These are phyloP conservation scores for Uncinocarpus reesii DNA, from an alignment of 2,329 filamentous ascomycete species.

Conservation along the genomic window DNA sequence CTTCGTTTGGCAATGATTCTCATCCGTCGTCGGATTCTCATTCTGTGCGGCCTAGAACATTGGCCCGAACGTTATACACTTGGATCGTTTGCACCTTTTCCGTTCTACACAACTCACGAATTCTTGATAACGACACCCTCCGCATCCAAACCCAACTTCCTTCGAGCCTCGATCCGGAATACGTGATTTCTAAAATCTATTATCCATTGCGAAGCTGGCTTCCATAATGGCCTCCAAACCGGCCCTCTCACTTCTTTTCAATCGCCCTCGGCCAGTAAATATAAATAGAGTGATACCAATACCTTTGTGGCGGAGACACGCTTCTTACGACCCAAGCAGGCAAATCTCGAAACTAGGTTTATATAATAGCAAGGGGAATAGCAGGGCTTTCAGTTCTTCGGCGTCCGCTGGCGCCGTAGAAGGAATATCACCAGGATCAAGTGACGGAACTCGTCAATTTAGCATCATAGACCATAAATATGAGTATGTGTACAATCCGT, in stretches of 20 bases:
- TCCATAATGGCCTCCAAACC: too few species aligned
- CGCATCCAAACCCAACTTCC: too few species aligned
- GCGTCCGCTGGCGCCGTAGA: not conserved
- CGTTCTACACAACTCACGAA: too few species aligned
- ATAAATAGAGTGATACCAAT: not conserved
- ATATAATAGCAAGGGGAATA: not conserved
- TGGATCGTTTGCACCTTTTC: too few species aligned
- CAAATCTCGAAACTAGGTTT: not conserved
- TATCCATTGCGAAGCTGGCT: too few species aligned
- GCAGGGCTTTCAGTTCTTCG: conserved; percentile 2
- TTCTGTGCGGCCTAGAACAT: too few species aligned
- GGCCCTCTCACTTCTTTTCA: not conserved
- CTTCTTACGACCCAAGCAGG: not conserved
- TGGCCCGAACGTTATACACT: too few species aligned
- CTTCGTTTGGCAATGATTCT: too few species aligned
- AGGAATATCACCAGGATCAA: conserved; percentile 1
- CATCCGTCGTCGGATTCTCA: too few species aligned
- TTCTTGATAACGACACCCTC: too few species aligned
- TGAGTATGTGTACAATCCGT: conserved; percentile 14
- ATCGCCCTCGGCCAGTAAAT: not conserved
- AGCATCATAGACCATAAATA: conserved; percentile 20
- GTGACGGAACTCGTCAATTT: not conserved
- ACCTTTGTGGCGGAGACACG: not conserved
- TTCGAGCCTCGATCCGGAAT: too few species aligned
- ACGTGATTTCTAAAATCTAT: too few species aligned